phyloP scores from a whole-genome alignment of 495 filamentous ascomycete genomes.

The Pyrenula massariospora region DNA sequence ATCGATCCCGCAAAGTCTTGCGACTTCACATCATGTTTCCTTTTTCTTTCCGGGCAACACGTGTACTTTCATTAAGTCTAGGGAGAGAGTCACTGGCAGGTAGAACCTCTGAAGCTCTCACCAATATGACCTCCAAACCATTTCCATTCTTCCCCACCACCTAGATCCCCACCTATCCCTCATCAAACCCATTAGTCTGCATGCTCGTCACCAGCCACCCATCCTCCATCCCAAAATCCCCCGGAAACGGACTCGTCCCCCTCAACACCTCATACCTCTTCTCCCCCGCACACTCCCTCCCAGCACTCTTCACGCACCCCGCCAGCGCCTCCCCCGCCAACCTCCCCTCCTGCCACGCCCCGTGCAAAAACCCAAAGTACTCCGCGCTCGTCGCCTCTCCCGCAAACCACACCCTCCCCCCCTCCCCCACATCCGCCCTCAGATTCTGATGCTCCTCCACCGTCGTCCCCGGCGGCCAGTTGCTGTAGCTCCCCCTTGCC shows the following conservation, averaged over 20 bases:
- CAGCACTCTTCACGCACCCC: conserved; percentile 17
- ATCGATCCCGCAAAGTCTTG: too few relatives aligned
- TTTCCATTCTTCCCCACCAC: not conserved
- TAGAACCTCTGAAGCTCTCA: too few relatives aligned
- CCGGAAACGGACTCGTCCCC: conserved; percentile 10
- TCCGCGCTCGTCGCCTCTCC: conserved; percentile 59
- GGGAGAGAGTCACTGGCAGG: too few relatives aligned
- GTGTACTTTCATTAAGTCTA: too few relatives aligned
- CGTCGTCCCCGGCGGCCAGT: conserved; percentile 57
- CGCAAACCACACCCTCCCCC: conserved; percentile 55
- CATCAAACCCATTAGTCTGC: not conserved
- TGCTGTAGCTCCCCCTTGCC: conserved; percentile 60
- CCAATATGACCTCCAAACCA: too few relatives aligned
- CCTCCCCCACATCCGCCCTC: conserved; percentile 54
- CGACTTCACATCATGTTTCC: too few relatives aligned
- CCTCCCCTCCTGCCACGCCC: conserved; percentile 51
- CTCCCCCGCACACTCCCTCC: conserved; percentile 9
- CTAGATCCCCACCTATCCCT: not conserved
- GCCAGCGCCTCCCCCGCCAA: conserved; percentile 41
- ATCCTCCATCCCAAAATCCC: conserved; percentile 12
- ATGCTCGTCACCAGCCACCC: conserved; percentile 15
- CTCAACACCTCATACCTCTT: conserved; percentile 5
- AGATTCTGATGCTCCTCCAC: conserved; percentile 64
- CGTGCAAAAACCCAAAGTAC: conserved; percentile 66
- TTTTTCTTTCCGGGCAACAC: too few relatives aligned